Evolutionary conservation across 768 basidiomycete species (phyloP).

Genomic region (Fomitopsis pulvina): DNA sequence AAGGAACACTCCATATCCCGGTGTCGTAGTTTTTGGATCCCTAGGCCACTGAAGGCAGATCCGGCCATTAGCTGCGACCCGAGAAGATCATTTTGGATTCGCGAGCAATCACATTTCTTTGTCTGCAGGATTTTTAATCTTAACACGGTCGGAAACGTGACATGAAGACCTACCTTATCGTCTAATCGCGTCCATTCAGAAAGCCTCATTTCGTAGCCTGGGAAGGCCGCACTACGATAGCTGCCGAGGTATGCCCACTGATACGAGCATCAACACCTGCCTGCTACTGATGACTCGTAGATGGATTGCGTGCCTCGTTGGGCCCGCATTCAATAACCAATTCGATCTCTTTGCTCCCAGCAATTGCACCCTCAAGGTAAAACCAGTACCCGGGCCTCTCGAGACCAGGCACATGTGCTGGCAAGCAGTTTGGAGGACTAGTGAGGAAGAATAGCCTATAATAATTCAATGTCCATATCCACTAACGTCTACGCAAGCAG

Average conservation of each 20-base stretch:
- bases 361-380: slow-evolving; percentile 13
- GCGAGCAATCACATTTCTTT: background rate
- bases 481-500: no score
- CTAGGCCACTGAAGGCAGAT: background rate
- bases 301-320: background rate
- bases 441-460: slow-evolving; percentile 22
- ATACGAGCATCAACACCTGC: background rate
- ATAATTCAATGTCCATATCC: background rate
- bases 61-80: background rate
- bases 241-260: slow-evolving; percentile 26
- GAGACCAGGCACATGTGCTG: slow-evolving; percentile 19
- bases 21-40: slow-evolving; percentile 20
- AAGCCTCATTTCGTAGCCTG: slow-evolving; percentile 21
- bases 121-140: background rate
- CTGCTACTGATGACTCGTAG: background rate
- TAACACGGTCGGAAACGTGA: background rate
- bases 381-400: slow-evolving; percentile 28
- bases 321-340: slow-evolving; percentile 21
- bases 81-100: background rate
- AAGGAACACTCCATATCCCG: slow-evolving; percentile 21
- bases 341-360: slow-evolving; percentile 17
- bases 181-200: slow-evolving; percentile 27
- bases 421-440: slow-evolving; percentile 23
- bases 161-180: slow-evolving; percentile 18
- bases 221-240: slow-evolving; percentile 16